These are phyloP conservation scores for Fusarium annulatum DNA, from an alignment of 2,329 filamentous ascomycete genomes.

Conservation along the genomic window DNA sequence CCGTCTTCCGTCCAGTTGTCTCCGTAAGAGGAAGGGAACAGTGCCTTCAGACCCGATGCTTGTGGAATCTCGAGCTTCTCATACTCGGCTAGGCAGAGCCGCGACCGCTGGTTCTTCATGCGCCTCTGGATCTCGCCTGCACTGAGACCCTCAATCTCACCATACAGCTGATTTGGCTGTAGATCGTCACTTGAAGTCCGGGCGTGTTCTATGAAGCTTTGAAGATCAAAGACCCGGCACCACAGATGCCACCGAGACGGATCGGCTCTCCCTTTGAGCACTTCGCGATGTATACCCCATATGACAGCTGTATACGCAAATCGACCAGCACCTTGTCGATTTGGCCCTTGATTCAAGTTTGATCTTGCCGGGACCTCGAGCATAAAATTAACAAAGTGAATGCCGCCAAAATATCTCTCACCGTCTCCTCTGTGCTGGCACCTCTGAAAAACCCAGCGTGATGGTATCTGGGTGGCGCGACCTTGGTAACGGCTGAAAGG, in stretches of 20 bases:
- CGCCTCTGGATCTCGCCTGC: constrained; percentile 22
- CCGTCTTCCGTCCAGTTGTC: constrained; percentile 16
- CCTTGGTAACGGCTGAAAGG: constrained; percentile 27
- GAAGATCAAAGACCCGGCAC: constrained; percentile 36
- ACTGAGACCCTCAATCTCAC: constrained; percentile 2
- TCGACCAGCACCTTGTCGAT: background rate
- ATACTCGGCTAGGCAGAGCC: constrained; percentile 2
- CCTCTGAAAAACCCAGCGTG: constrained; percentile 32
- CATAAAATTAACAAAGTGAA: constrained; percentile 33
- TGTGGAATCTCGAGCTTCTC: background rate
- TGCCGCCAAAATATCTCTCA: constrained; percentile 32
- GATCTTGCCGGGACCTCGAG: background rate
- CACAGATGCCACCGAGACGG: constrained; percentile 17
- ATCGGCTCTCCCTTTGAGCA: background rate
- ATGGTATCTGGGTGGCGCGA: constrained; percentile 23
- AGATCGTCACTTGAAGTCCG: background rate
- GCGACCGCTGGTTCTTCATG: constrained; percentile 21
- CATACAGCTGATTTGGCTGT: constrained; percentile 12
- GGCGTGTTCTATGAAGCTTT: constrained; percentile 11
- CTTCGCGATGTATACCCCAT: constrained; percentile 35
- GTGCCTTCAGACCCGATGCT: background rate
- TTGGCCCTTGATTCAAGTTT: background rate
- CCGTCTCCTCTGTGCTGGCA: constrained; percentile 7
- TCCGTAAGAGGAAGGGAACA: constrained; percentile 27
- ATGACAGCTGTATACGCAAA: constrained; percentile 20